Evolutionary conservation across 805 yeast genomes (phyloP).

Genomic region (Hanseniaspora guilliermondii): DNA sequence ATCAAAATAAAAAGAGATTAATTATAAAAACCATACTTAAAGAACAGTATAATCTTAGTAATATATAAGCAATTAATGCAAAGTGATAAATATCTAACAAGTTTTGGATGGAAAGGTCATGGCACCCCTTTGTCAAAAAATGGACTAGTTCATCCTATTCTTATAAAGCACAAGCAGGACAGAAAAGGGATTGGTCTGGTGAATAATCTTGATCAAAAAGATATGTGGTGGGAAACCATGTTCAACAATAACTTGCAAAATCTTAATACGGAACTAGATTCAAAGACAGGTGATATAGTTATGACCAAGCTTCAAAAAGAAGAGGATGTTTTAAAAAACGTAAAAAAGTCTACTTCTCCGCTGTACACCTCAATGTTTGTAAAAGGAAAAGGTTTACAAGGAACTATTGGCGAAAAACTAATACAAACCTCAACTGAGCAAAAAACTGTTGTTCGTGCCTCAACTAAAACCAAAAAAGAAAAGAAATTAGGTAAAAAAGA

Average conservation of each 20-base stretch:
- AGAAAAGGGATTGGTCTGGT: conserved; percentile 82
- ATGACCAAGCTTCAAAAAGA: conserved; percentile 38
- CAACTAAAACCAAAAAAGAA: conserved; percentile 2
- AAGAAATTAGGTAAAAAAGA: conserved; percentile 16
- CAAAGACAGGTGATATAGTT: conserved; percentile 29
- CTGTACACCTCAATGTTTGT: conserved; percentile 69
- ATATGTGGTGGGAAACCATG: conserved; percentile 93
- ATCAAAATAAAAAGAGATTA: not conserved
- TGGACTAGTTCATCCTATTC: conserved; percentile 69
- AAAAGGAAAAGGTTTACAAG: conserved; percentile 70
- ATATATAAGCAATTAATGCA: conserved; percentile 40
- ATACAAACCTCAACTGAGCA: conserved; percentile 9
- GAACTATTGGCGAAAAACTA: conserved; percentile 42
- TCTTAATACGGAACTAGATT: conserved; percentile 40
- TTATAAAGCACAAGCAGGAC: conserved; percentile 84
- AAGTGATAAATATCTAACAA: conserved; percentile 54
- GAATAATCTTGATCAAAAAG: conserved; percentile 51
- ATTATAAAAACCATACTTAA: too few relatives aligned
- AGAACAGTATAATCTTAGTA: too few relatives aligned
- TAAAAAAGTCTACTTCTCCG: conserved; percentile 49
- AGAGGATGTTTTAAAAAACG: conserved; percentile 34
- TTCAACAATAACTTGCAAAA: conserved; percentile 86
- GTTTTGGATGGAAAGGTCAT: conserved; percentile 74
- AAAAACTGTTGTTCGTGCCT: conserved; percentile 12
- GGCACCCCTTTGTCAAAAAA: conserved; percentile 77